A percentile compares a stretch with the other conserved stretches of the same genome.
Conservation (phyloP, 2,329 filamentous ascomycete species). For the Capronia epimyces region DNA sequence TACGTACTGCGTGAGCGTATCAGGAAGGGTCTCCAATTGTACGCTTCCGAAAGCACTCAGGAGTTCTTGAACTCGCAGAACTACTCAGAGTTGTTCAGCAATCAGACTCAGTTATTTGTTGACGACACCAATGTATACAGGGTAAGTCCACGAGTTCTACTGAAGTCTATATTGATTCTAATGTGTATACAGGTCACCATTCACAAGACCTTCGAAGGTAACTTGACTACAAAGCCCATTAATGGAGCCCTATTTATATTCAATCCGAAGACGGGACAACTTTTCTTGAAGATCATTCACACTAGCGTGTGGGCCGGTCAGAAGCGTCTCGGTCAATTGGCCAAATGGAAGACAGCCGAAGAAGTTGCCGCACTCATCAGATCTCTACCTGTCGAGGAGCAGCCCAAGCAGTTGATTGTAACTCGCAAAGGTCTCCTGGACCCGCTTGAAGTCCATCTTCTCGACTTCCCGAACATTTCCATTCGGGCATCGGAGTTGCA, state of each 20-base stretch:
- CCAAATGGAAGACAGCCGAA: constrained; percentile 99
- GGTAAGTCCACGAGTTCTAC: constrained; percentile 20
- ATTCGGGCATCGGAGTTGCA: constrained; percentile 96
- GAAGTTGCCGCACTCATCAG: constrained; percentile 97
- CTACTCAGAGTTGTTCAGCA: constrained; percentile 98
- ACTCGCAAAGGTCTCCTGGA: constrained; percentile 95
- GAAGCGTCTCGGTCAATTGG: constrained; percentile 95
- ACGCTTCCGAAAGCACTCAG: constrained; percentile 97
- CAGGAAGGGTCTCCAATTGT: constrained; percentile 93
- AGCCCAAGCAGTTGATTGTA: constrained; percentile 97
- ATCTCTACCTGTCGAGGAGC: constrained; percentile 92
- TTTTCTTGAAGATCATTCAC: constrained; percentile 99
- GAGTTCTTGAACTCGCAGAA: constrained; percentile 99
- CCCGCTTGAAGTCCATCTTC: constrained; percentile 90
- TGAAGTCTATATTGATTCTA: too few relatives aligned
- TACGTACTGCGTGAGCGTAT: constrained; percentile 98
- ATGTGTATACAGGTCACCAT: constrained; percentile 64
- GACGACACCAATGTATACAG: constrained; percentile 99
- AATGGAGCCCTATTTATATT: constrained; percentile 99
- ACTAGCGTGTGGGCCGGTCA: constrained; percentile 98
- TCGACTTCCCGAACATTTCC: constrained; percentile 98
- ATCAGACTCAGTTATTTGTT: constrained; percentile 97
- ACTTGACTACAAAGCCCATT: constrained; percentile 98
- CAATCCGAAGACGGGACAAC: constrained; percentile 94
- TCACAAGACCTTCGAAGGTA: constrained; percentile 98